A percentile compares a stretch with the other conserved stretches of the same genome.
These are phyloP conservation scores for Fusarium anguioides DNA, from an alignment of 2,329 filamentous ascomycete genomes.

Conservation along the genomic window DNA sequence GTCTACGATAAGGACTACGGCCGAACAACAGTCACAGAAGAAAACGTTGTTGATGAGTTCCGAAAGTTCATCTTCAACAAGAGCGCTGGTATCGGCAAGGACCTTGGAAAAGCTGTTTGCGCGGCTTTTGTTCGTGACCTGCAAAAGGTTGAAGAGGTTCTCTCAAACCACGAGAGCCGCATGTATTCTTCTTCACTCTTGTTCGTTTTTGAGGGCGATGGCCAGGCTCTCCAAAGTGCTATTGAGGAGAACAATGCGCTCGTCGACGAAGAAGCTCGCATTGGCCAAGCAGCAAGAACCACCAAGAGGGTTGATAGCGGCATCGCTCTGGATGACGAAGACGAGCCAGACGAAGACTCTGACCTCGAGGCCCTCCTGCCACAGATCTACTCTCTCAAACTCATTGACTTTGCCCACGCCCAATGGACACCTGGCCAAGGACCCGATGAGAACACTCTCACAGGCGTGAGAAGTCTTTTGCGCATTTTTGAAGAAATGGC, in stretches of 20 bases:
- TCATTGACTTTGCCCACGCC: constrained; percentile 98
- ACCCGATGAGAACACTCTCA: constrained; percentile 84
- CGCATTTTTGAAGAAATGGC: constrained; percentile 77
- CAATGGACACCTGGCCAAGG: constrained; percentile 83
- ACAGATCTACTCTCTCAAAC: constrained; percentile 80
- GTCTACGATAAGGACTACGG: constrained; percentile 74
- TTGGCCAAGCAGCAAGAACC: constrained; percentile 48
- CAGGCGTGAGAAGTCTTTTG: constrained; percentile 77
- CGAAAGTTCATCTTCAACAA: constrained; percentile 69
- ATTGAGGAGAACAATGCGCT: constrained; percentile 65
- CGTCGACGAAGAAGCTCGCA: constrained; percentile 63
- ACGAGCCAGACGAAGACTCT: constrained; percentile 62
- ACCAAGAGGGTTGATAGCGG: constrained; percentile 66
- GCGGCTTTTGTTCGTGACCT: constrained; percentile 66
- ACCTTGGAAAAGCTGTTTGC: constrained; percentile 66
- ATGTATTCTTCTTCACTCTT: constrained; percentile 74
- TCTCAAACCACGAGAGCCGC: constrained; percentile 67
- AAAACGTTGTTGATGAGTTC: constrained; percentile 66
- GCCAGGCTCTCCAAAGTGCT: constrained; percentile 61
- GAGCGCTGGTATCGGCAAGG: constrained; percentile 67
- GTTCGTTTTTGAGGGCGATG: constrained; percentile 74
- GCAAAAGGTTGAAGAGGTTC: constrained; percentile 61
- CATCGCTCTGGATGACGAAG: constrained; percentile 61
- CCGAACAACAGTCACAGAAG: constrained; percentile 61
- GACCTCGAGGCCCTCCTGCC: constrained; percentile 60